phyloP scores from a whole-genome alignment of 768 basidiomycete species.

The Termitomyces titanicus region DNA sequence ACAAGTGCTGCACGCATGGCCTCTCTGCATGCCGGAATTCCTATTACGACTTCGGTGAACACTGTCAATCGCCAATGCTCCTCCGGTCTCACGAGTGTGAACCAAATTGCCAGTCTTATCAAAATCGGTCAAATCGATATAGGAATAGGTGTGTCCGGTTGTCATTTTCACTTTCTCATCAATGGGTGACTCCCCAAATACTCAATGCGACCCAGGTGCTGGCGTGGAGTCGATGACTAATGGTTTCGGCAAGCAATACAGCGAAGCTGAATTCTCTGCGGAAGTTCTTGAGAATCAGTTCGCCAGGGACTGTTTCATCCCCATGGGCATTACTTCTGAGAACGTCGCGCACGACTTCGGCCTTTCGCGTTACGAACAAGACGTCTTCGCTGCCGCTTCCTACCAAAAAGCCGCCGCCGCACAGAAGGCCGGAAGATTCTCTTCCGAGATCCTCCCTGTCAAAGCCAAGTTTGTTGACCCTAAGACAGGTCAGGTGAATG shows the following conservation, averaged over 20 bases:
- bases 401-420: slow-evolving; percentile 84
- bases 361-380: slow-evolving; percentile 72
- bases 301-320: slow-evolving; percentile 78
- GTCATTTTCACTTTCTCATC: slow-evolving; percentile 2
- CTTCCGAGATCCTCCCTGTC: slow-evolving; percentile 83
- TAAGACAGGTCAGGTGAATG: slow-evolving; percentile 64
- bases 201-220: slow-evolving; percentile 46
- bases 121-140: slow-evolving; percentile 79
- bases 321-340: slow-evolving; percentile 94
- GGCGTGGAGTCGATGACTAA: slow-evolving; percentile 91
- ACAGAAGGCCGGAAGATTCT: slow-evolving; percentile 79
- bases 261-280: slow-evolving; percentile 61
- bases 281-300: slow-evolving; percentile 62
- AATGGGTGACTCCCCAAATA: neutral
- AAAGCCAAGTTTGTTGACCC: slow-evolving; percentile 69
- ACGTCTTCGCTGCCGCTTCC: slow-evolving; percentile 80
- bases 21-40: slow-evolving; percentile 81
- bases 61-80: slow-evolving; percentile 93
- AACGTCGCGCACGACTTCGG: slow-evolving; percentile 83
- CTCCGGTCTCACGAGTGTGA: slow-evolving; percentile 79
- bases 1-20: slow-evolving; percentile 85
- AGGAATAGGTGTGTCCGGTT: slow-evolving; percentile 68
- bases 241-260: slow-evolving; percentile 56
- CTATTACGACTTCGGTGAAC: slow-evolving; percentile 66
- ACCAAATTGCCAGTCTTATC: slow-evolving; percentile 82